phyloP scores from a whole-genome alignment of 495 filamentous ascomycete genomes.

The Lophiotrema nucula region DNA sequence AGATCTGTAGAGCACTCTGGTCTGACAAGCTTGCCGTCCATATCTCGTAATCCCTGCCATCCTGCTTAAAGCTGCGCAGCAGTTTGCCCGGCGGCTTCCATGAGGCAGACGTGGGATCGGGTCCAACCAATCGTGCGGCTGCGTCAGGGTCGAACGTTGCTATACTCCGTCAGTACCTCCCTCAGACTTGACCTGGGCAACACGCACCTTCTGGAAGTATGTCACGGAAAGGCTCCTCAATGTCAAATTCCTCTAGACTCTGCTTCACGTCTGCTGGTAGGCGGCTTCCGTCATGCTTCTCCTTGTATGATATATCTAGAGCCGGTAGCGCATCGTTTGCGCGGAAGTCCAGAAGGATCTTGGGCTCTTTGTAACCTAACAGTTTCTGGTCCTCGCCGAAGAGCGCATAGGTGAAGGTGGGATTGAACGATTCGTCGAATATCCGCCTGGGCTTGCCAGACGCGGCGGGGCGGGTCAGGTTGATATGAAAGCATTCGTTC shows the following conservation, averaged over 20 bases:
- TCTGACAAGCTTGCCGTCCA: constrained; percentile 60
- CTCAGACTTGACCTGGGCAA: neutral
- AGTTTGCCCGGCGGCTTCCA: constrained; percentile 59
- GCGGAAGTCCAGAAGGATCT: constrained; percentile 73
- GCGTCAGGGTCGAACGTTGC: constrained; percentile 10
- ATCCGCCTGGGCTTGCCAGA: constrained; percentile 13
- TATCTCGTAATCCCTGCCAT: constrained; percentile 57
- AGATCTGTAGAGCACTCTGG: constrained; percentile 58
- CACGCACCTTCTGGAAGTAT: constrained; percentile 52
- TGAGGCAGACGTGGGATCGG: constrained; percentile 33
- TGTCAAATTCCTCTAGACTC: constrained; percentile 66
- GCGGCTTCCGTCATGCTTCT: constrained; percentile 68
- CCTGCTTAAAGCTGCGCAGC: constrained; percentile 51
- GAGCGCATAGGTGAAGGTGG: constrained; percentile 84
- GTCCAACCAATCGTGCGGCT: neutral
- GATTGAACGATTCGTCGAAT: constrained; percentile 61
- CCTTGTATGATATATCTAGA: constrained; percentile 65
- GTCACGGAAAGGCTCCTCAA: constrained; percentile 66
- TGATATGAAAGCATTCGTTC: constrained; percentile 39
- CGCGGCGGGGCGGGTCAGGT: constrained; percentile 26
- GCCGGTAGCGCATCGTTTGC: constrained; percentile 79
- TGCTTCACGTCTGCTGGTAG: constrained; percentile 34
- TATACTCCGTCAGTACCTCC: neutral
- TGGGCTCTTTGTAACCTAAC: constrained; percentile 81
- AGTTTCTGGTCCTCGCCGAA: constrained; percentile 90